Evolutionary conservation across 1,284 basidiomycete species (phyloP).

Genomic region (Apiotrichum veenhuisii): DNA sequence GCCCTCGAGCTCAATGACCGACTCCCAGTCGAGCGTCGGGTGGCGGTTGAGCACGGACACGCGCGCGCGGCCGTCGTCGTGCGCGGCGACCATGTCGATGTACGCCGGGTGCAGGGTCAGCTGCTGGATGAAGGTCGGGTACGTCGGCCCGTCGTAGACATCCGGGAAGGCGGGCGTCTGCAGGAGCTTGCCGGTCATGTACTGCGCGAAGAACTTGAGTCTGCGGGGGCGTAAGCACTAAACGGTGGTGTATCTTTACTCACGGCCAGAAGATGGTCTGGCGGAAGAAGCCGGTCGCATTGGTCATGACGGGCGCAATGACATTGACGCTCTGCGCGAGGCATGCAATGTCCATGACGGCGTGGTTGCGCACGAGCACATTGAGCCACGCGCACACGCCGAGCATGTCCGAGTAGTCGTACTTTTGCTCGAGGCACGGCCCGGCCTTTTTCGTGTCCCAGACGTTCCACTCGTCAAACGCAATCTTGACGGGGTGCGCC

Average conservation of each 20-base stretch:
- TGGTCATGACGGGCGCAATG: slow-evolving; percentile 42
- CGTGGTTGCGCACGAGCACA: slow-evolving; percentile 60
- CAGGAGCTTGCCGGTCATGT: slow-evolving; percentile 41
- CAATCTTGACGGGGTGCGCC: slow-evolving; percentile 45
- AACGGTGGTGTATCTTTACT: slow-evolving; percentile 5
- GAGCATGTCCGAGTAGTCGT: slow-evolving; percentile 62
- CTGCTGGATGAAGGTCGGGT: slow-evolving; percentile 38
- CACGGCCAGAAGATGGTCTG: slow-evolving; percentile 43
- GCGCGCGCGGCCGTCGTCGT: slow-evolving; percentile 29
- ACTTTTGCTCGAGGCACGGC: slow-evolving; percentile 58
- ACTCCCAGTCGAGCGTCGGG: slow-evolving; percentile 32
- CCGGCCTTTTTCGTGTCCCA: slow-evolving; percentile 50
- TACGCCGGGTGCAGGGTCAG: slow-evolving; percentile 27
- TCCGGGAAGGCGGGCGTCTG: slow-evolving; percentile 28
- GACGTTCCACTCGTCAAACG: slow-evolving; percentile 54
- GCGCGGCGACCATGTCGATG: slow-evolving; percentile 37
- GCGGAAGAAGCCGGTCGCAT: slow-evolving; percentile 28
- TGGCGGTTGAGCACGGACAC: slow-evolving; percentile 42
- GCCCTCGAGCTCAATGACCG: slow-evolving; percentile 24
- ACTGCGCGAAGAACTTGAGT: slow-evolving; percentile 34
- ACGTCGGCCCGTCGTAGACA: slow-evolving; percentile 37
- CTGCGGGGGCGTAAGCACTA: slow-evolving; percentile 3
- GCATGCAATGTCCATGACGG: slow-evolving; percentile 62
- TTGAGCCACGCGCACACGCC: slow-evolving; percentile 62
- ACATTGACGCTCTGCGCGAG: slow-evolving; percentile 58